Evolutionary conservation across 306 rosid species (phyloP).

Genomic region (Ammopiptanthus mongolicus): DNA sequence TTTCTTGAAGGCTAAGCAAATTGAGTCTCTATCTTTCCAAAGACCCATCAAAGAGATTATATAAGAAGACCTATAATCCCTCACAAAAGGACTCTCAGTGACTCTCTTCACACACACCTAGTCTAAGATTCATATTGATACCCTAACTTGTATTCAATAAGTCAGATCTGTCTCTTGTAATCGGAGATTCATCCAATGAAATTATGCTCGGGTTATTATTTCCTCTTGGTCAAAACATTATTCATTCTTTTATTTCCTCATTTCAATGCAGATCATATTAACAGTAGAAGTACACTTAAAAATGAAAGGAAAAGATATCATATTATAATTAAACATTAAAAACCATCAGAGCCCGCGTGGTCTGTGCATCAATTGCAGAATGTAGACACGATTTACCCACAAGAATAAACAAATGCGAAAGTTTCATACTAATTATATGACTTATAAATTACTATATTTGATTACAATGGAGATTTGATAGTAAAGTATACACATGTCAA

Average conservation of each 20-base stretch:
- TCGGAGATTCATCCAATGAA: no score
- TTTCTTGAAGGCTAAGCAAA: no score
- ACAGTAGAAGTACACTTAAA: background rate
- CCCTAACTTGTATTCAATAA: no score
- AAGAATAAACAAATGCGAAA: constrained; percentile 5
- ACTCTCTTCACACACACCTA: no score
- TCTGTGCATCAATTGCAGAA: background rate
- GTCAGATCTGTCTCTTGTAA: no score
- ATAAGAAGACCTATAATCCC: no score
- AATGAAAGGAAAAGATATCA: background rate
- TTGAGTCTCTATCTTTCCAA: no score
- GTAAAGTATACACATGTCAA: constrained; percentile 5
- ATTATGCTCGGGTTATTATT: no score
- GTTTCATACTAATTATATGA: background rate
- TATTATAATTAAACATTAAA: background rate
- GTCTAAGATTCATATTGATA: no score
- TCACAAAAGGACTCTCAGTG: no score
- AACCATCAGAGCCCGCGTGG: background rate
- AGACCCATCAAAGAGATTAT: no score
- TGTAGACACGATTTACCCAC: background rate
- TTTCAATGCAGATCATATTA: background rate
- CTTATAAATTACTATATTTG: background rate
- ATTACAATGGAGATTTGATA: constrained; percentile 11
- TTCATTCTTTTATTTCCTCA: background rate
- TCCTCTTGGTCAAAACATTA: no score